Base-by-base conservation (phyloP, 2,329 filamentous ascomycete genomes). In the Colletotrichum sp. region DNA sequence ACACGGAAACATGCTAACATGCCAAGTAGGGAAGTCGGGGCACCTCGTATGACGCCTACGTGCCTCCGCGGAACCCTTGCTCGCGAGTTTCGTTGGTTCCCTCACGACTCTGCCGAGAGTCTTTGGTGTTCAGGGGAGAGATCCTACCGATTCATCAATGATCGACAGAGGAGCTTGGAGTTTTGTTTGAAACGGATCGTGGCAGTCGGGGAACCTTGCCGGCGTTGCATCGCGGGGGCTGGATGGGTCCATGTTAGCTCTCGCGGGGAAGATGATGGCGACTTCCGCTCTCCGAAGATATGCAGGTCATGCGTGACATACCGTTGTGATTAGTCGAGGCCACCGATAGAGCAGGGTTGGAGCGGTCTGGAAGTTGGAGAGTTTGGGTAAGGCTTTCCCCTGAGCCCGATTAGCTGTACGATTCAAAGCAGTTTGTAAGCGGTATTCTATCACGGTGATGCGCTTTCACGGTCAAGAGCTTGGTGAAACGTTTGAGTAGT, bases 191-290 rank as follows among this genome's bases (percentile, higher is more conserved):
- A 36, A 71, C 39, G 10, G 28, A 63, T 32, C 21, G 34, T 57
- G 30, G 30, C 4, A 63, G n/a, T 13, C 13, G n/a, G 14, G 39
- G 18, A 71, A 52, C 68, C 59, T 55, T 71, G 39, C 30, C 28
- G 18, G n/a, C 24, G 68, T 28, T 39, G 21, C 39, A 57, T 14
- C 21, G 43, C 4, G 30, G 39, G 30, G 30, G 59, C 59, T 32
- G 13, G 21, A 39, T 28, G 30, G 7, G 16, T 34, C 30, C n/a
- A 36, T 63, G 59, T 34, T 34, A 4, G 28, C 2, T 30, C 26
- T 21, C 59, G 59, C 59, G 59, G 59, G 59, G 59, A 32, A 32
- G 59, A 63, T 30, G 59, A 36, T 52, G 59, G n/a, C 32, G 28
- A 36, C 21, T 61, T 8, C 30, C 28, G 59, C n/a, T 32, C 5